These are phyloP conservation scores for Ophiocordyceps camponoti-leonardi DNA, from an alignment of 2,329 filamentous ascomycete genomes.

Conservation along the genomic window DNA sequence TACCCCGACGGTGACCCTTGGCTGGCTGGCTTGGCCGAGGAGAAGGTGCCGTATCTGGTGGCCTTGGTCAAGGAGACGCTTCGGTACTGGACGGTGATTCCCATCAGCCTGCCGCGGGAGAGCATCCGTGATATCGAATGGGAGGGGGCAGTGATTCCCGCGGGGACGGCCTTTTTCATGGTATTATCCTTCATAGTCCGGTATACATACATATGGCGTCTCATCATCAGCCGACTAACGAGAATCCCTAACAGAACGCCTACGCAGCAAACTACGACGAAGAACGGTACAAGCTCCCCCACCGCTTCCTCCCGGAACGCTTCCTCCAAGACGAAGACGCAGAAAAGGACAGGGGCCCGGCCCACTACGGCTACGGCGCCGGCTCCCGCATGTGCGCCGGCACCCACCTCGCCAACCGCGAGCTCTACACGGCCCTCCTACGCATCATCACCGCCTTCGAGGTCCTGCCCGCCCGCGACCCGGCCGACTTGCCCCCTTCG, in stretches of 20 bases:
- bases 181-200: too few species aligned
- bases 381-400: constrained; percentile 48
- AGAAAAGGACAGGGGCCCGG: constrained; percentile 31
- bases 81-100: constrained; percentile 65
- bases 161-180: constrained; percentile 69
- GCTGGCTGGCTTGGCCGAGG: constrained; percentile 53
- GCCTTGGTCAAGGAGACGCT: constrained; percentile 65
- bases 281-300: constrained; percentile 45
- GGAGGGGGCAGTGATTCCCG: constrained; percentile 48
- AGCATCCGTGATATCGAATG: constrained; percentile 58
- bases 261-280: constrained; percentile 61
- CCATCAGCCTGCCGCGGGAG: constrained; percentile 57
- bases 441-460: constrained; percentile 41
- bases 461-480: constrained; percentile 28
- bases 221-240: too few species aligned
- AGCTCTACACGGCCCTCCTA: constrained; percentile 43
- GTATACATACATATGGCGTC: too few species aligned
- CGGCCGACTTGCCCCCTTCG: constrained; percentile 27
- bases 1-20: constrained; percentile 65
- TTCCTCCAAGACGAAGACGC: constrained; percentile 42
- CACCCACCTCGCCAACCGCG: constrained; percentile 43
- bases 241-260: constrained; percentile 51
- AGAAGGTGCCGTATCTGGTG: constrained; percentile 61
- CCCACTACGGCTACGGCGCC: constrained; percentile 45
- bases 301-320: constrained; percentile 51